phyloP scores from a whole-genome alignment of 2,329 filamentous ascomycete species.

The Colletotrichum acutatum region DNA sequence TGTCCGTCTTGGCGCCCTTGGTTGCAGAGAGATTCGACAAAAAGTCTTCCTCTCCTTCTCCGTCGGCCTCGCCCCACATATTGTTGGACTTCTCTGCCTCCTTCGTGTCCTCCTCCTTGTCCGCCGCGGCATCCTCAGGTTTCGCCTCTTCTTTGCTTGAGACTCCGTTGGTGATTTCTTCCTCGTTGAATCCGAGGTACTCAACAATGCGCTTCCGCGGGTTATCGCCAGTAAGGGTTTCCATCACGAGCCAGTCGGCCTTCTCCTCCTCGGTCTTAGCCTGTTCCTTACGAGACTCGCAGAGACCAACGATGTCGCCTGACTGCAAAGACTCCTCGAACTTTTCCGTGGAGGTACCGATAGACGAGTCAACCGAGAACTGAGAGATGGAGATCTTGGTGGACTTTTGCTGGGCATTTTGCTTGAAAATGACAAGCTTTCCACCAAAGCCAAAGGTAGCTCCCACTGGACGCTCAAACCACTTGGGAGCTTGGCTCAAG shows the following conservation, averaged over 20 bases:
- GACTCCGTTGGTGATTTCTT: conserved; percentile 63
- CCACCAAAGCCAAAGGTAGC: conserved; percentile 96
- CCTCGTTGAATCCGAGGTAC: conserved; percentile 86
- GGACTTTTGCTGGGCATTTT: conserved; percentile 64
- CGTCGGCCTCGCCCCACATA: conserved; percentile 79
- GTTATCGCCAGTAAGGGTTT: conserved; percentile 85
- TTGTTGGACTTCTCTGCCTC: conserved; percentile 68
- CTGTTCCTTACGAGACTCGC: conserved; percentile 79
- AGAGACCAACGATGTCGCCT: conserved; percentile 82
- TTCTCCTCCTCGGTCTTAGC: conserved; percentile 91
- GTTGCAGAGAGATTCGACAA: conserved; percentile 85
- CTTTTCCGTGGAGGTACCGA: conserved; percentile 84
- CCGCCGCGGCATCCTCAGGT: conserved; percentile 45
- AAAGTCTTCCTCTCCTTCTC: conserved; percentile 79
- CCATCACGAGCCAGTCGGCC: conserved; percentile 94
- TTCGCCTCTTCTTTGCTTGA: conserved; percentile 43
- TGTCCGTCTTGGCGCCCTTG: conserved; percentile 92
- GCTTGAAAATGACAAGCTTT: conserved; percentile 82
- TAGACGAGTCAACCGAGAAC: conserved; percentile 88
- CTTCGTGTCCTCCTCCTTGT: conserved; percentile 43
- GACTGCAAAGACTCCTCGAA: conserved; percentile 86
- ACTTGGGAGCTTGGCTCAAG: conserved; percentile 85
- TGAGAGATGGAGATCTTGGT: conserved; percentile 87
- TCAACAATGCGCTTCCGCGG: conserved; percentile 88
- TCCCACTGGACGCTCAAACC: conserved; percentile 86